Base-by-base conservation (phyloP, 148 eudicot species). In the Amaranthus cruentus region DNA sequence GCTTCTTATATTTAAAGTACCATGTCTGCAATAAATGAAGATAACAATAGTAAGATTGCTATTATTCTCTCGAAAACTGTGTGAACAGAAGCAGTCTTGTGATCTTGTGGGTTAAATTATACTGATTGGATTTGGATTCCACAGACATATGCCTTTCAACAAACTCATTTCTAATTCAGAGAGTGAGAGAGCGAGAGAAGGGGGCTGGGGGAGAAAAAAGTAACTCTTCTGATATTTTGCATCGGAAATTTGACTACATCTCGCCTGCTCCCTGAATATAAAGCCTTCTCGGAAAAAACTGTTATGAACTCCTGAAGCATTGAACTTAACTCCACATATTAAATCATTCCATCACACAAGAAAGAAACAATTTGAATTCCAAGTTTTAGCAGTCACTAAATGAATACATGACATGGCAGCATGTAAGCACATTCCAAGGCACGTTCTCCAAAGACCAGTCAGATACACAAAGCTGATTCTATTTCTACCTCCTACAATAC, bases 21-120 rank as follows among this genome's bases (percentile, higher is more conserved):
- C 68, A 77, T 87, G 69, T 74, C 98, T 93, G 92, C 86, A 87
- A 68, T 53, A 62, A 48, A 62, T 53, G 38, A 79, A 68, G 57
- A 44, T 18, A n/a, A 67, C 5, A 49, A 12, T 46, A 61, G 51
- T 18, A 67, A 4, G 38, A 28, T 28, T 28, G 44, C n/a, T 51
- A 67, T 67, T 50, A n/a, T 7, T 66, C 7, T 0, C 51, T 48
- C 55, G 18, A 13, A 7, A 47, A 47, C 48, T 13, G 18, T 2
- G 42, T 66, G 54, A 13, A 66, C n/a, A 65, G 21, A 15, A 13
- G 28, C 9, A 47, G 67, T 65, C 38, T 28, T 28, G 38, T 28
- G 38, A 28, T 28, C 38, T 28, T 28, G 38, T 28, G 38, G 38
- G 38, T 28, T 28, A 60, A 60, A 46, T 7, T 6, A 60, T 7